Percentiles rank a stretch among this genome's conserved stretches.
Evolutionary conservation across 23 red algal genomes (phyloP).

Genomic region (Gracilaria caudata): DNA sequence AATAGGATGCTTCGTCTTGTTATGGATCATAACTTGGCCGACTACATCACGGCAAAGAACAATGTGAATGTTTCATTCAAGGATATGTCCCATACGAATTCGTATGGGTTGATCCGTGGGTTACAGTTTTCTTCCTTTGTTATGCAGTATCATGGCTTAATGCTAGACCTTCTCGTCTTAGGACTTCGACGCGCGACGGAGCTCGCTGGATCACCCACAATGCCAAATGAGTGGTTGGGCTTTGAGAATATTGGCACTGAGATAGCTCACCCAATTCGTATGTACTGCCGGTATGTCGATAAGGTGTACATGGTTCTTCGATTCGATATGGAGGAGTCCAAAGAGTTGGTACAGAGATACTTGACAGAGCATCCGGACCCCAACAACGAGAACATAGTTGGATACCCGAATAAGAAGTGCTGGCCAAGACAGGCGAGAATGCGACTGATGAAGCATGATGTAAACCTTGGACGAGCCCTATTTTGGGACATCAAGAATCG

Average conservation of each 20-base stretch:
- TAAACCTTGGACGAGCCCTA: slow-evolving; percentile 90
- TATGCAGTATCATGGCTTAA: slow-evolving; percentile 86
- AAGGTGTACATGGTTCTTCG: slow-evolving; percentile 91
- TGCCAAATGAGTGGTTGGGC: slow-evolving; percentile 76
- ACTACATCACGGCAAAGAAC: slow-evolving; percentile 98
- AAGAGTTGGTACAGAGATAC: slow-evolving; percentile 78
- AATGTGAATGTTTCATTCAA: slow-evolving; percentile 95
- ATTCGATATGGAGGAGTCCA: slow-evolving; percentile 75
- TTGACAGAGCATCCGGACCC: slow-evolving; percentile 90
- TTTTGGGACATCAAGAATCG: slow-evolving; percentile 95
- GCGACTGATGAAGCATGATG: slow-evolving; percentile 91
- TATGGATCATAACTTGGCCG: slow-evolving; percentile 93
- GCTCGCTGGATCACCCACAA: slow-evolving; percentile 74
- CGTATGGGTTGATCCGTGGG: slow-evolving; percentile 86
- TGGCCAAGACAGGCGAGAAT: slow-evolving; percentile 97
- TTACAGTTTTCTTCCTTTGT: slow-evolving; percentile 96
- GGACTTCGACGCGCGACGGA: slow-evolving; percentile 77
- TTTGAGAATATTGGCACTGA: slow-evolving; percentile 71
- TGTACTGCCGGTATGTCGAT: slow-evolving; percentile 91
- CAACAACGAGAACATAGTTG: slow-evolving; percentile 96
- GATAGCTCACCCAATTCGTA: slow-evolving; percentile 79
- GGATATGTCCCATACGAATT: slow-evolving; percentile 98
- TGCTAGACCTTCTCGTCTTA: slow-evolving; percentile 79
- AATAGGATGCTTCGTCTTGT: slow-evolving; percentile 92
- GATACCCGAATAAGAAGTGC: slow-evolving; percentile 91